Conservation (phyloP, 306 rosid genomes). For the Cicer yamashitae region DNA sequence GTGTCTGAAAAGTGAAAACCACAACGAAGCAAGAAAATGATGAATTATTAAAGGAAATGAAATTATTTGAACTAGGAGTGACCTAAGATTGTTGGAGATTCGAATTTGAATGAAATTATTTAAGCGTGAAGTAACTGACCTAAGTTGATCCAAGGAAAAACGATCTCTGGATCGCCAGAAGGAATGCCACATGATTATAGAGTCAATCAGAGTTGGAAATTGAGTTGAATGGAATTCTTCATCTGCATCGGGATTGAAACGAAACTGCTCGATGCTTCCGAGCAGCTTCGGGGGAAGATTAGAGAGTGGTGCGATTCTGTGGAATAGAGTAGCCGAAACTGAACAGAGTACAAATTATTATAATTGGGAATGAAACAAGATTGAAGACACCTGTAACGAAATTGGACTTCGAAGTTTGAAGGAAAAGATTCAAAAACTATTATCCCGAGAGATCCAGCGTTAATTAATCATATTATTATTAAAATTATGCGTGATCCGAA, state of each 20-base stretch:
- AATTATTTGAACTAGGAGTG: background rate
- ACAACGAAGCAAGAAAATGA: background rate
- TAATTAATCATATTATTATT: no score
- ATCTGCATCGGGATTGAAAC: conserved; percentile 42
- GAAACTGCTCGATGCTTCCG: conserved; percentile 53
- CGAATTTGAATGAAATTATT: background rate
- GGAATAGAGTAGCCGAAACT: background rate
- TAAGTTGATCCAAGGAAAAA: conserved; percentile 85
- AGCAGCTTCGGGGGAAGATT: conserved; percentile 48
- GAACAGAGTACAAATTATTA: background rate
- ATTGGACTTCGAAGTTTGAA: background rate
- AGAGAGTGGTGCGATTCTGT: conserved; percentile 4
- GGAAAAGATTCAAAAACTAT: background rate
- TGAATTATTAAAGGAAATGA: background rate
- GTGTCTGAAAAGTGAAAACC: conserved; percentile 62
- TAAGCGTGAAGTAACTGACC: conserved; percentile 52
- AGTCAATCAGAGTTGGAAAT: conserved; percentile 59
- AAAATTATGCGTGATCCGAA: no score
- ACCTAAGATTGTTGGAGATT: conserved; percentile 8
- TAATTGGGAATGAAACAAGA: background rate
- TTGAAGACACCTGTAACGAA: background rate
- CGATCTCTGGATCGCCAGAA: conserved; percentile 92
- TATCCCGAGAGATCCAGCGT: no score
- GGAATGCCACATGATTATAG: conserved; percentile 81
- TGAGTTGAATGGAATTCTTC: conserved; percentile 48